Conservation (phyloP, 495 filamentous ascomycete species). For the Neurospora sp. region DNA sequence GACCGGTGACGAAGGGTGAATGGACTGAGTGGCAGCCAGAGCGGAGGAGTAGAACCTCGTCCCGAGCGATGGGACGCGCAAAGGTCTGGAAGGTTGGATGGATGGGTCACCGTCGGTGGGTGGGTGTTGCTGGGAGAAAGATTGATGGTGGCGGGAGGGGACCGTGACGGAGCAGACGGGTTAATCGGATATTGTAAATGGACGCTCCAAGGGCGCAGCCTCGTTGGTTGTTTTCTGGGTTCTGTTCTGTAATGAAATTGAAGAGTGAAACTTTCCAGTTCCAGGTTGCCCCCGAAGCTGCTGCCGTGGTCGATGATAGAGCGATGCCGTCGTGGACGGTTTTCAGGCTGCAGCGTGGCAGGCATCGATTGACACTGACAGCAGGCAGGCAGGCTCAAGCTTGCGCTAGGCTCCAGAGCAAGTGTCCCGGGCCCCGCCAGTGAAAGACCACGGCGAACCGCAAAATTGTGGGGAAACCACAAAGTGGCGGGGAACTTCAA, state of each 20-base stretch:
- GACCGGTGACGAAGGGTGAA: not conserved
- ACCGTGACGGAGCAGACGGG: not conserved
- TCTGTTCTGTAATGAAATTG: not conserved
- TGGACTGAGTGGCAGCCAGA: not conserved
- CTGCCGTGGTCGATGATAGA: not conserved
- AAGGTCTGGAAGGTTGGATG: not conserved
- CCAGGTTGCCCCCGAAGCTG: not conserved
- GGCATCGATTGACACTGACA: not conserved
- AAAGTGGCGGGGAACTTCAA: not conserved
- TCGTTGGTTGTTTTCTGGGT: not conserved
- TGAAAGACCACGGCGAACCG: not conserved
- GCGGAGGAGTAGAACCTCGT: not conserved
- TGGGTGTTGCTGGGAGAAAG: not conserved
- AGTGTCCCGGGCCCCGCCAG: not conserved
- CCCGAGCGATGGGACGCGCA: not conserved
- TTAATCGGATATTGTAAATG: not conserved
- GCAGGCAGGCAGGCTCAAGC: not conserved
- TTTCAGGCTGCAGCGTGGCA: not conserved
- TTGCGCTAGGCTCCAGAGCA: not conserved
- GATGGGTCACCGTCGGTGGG: not conserved
- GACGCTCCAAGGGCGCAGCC: not conserved
- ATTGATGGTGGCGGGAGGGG: not conserved
- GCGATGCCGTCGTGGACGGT: not conserved
- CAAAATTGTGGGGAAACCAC: not conserved
- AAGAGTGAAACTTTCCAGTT: not conserved